Base-by-base conservation (phyloP, 2,329 filamentous ascomycete species). In the Fusarium liriodendri region DNA sequence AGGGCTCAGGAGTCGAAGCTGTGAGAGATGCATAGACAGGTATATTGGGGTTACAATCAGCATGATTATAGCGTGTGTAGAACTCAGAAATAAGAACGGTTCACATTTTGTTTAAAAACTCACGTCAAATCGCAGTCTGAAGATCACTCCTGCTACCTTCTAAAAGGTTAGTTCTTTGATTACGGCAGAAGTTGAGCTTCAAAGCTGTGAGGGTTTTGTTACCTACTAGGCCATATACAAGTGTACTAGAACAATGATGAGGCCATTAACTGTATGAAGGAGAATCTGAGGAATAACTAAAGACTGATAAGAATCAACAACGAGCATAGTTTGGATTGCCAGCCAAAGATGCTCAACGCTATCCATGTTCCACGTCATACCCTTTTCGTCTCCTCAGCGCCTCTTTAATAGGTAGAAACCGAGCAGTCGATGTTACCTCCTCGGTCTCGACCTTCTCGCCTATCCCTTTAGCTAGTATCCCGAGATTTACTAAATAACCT, bases 1-100 rank as follows among this genome's bases (percentile, higher is more conserved):
- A 72, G 79, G 35, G 72, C 78, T 3, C 70, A 75, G 45, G 67
- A 72, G 52, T 68, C 72, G 2, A 75, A 71, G 65, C 47, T 78
- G 47, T 77, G 64, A 45, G 62, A 5, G n/a, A 7, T 42, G 32
- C 13, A 45, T 60, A 25, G 47, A 52, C 2, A 5, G 16, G 45
- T 4, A 29, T n/a, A 13, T 29, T 7, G 45, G 45, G 25, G 25
- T 29, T 29, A 52, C 10, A n/a, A 52, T 27, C 14, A 27, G 14
- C 42, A 47, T 47, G 42, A 27, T 47, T 27, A 47, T 47, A 47
- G 42, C 42, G 22, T 27, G 42, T 45, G 42, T 47, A 27, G 5
- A 18, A 47, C 2, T 47, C 4, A 47, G 42, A 2, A 47, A 47
- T 47, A 47, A 1, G 42, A 47, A 18, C 9, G 42, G 16, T 27